Base-by-base conservation (phyloP, 306 rosid species). In the Cicer arietinum region DNA sequence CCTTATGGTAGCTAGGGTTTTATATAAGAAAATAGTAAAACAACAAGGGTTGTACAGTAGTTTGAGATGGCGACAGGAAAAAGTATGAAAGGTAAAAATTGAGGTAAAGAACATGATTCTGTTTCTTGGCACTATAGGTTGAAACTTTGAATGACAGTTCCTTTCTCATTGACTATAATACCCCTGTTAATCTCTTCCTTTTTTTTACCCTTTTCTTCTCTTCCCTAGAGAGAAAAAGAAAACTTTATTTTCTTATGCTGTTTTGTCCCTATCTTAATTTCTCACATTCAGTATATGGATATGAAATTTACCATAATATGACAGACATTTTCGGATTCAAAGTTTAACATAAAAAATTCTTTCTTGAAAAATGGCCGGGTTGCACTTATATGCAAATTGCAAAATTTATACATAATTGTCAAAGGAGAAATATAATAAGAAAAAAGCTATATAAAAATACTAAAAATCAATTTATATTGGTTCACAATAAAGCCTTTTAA, bases 111-210 rank as follows among this genome's bases (percentile, higher is more conserved):
- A 80, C 91, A 90, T 90, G 89, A 83, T 90, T 83, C 86, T 84
- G 86, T 68, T 76, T 84, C 86, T 74, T 74, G 48, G 76, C 85
- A 74, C 80, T 72, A 87, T 76, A 76, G 80, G 80, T 70, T 85
- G 61, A 11, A 45, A 67, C 76, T 77, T 77, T 84, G 94, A 92
- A 83, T 88, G 94, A 86, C 94, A 83, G 87, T 86, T 90, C 89
- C 80, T 83, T 74, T 7, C 42, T 11, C 48, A 70, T 45, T 81
- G 88, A 82, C 96, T 52, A 35, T n/a, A 84, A 79, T 87, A 45
- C 87, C 94, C 90, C 82, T 71, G 12, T 40, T 30, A 8, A 47
- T 75, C 41, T 71, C 7, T 0, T 45, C 58, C 61, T 20, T 52
- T 47, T 69, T 67, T 73, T 77, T 2, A 6, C 17, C 82, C 5